phyloP scores from a whole-genome alignment of 257 asterid genomes.

The Buddleja alternifolia region DNA sequence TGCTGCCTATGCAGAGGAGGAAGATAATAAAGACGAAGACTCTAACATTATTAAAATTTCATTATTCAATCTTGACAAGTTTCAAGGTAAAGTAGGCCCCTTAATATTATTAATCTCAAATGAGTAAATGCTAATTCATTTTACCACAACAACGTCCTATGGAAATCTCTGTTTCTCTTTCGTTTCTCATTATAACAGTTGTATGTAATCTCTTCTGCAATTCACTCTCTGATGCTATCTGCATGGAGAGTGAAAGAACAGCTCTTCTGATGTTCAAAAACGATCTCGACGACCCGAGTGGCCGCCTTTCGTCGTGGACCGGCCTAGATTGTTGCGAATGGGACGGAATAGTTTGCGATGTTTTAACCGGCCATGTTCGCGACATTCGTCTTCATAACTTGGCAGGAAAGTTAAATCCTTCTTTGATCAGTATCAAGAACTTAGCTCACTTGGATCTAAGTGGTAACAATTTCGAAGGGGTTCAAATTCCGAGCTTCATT shows the following conservation, averaged over 20 bases:
- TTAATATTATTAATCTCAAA: background rate
- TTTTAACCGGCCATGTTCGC: conserved; percentile 1
- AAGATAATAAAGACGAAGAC: conserved; percentile 17
- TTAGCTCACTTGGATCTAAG: conserved; percentile 38
- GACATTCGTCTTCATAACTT: conserved; percentile 24
- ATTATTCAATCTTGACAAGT: conserved; percentile 1
- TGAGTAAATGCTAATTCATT: no score
- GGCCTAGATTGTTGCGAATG: conserved; percentile 35
- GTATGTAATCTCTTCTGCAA: background rate
- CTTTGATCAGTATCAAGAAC: conserved; percentile 24
- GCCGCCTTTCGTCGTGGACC: conserved; percentile 34
- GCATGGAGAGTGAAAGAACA: conserved; percentile 23
- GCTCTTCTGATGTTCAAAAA: conserved; percentile 29
- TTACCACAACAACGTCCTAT: conserved; percentile 1
- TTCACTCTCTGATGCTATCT: background rate
- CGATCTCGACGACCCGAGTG: conserved; percentile 29
- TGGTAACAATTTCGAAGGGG: conserved; percentile 25
- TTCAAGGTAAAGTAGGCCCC: background rate
- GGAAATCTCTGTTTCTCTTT: background rate
- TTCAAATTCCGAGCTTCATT: conserved; percentile 28
- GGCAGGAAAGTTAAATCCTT: conserved; percentile 32
- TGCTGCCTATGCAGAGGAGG: no score
- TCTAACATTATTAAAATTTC: no score
- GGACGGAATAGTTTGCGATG: conserved; percentile 27
- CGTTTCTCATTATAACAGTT: background rate